Conservation (phyloP, 257 asterid species). For the Agastache rugosa region DNA sequence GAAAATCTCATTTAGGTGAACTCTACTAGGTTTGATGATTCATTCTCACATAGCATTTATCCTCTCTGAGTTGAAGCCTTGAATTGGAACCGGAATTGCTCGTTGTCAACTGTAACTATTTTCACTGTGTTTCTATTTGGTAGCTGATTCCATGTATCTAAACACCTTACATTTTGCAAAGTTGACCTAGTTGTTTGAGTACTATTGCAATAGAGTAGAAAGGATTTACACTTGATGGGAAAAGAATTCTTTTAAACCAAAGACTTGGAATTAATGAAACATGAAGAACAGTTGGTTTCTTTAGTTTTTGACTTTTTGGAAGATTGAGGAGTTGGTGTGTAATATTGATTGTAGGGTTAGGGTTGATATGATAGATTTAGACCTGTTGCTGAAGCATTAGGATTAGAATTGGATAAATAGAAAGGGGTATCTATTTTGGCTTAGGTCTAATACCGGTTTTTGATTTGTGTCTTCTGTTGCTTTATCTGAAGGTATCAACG, state of each 20-base stretch:
- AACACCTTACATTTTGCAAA: not conserved
- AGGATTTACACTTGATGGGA: not conserved
- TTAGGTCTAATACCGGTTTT: not conserved
- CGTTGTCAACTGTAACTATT: not conserved
- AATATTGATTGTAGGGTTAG: no score
- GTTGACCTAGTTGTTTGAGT: not conserved
- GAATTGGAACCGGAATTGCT: not conserved
- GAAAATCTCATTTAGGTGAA: not conserved
- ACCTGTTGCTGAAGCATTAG: no score
- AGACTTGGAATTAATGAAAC: not conserved
- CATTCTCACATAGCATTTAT: not conserved
- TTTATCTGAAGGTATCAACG: conserved; percentile 66
- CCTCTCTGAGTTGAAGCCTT: no score
- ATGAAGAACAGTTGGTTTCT: not conserved
- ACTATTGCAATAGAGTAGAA: not conserved
- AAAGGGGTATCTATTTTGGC: not conserved
- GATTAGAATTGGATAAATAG: not conserved
- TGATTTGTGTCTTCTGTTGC: conserved; percentile 31
- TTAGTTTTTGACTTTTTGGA: not conserved
- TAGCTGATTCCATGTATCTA: not conserved
- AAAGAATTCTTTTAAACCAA: not conserved
- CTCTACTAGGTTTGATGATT: not conserved
- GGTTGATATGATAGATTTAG: no score
- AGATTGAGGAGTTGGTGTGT: not conserved
- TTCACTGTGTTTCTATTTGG: not conserved